Evolutionary conservation across 805 yeast species (phyloP).

Genomic region (Kodamaea sagamina): DNA sequence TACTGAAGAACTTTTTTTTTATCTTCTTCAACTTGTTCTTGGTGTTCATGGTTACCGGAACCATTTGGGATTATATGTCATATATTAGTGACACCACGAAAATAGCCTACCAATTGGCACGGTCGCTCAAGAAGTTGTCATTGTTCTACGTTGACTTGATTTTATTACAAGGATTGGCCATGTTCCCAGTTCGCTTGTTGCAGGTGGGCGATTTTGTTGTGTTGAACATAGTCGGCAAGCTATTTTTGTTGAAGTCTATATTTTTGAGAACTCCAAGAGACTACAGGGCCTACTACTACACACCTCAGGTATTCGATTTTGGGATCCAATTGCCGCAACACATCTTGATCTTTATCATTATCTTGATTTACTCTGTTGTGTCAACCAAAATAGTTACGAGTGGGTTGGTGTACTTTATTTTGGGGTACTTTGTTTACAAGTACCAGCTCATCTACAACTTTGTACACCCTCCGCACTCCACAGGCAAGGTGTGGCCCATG

Average conservation of each 20-base stretch:
- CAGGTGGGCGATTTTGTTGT: slow-evolving; percentile 56
- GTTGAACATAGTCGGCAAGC: slow-evolving; percentile 41
- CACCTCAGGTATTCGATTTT: slow-evolving; percentile 61
- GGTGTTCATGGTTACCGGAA: slow-evolving; percentile 63
- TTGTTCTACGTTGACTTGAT: slow-evolving; percentile 62
- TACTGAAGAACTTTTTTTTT: slow-evolving; percentile 60
- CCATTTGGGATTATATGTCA: slow-evolving; percentile 60
- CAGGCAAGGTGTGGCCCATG: slow-evolving; percentile 69
- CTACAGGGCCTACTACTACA: slow-evolving; percentile 52
- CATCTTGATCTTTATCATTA: slow-evolving; percentile 57
- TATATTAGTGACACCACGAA: slow-evolving; percentile 59
- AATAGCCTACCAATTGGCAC: slow-evolving; percentile 56
- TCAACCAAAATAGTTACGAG: slow-evolving; percentile 61
- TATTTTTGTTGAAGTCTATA: slow-evolving; percentile 40
- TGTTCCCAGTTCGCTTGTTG: slow-evolving; percentile 58
- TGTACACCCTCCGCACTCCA: slow-evolving; percentile 66
- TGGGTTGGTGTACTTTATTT: slow-evolving; percentile 55
- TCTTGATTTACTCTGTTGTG: slow-evolving; percentile 59
- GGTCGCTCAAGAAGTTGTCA: slow-evolving; percentile 52
- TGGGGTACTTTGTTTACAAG: slow-evolving; percentile 62
- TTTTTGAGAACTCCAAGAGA: slow-evolving; percentile 52
- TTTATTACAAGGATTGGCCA: slow-evolving; percentile 67
- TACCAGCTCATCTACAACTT: slow-evolving; percentile 61
- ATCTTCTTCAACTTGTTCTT: slow-evolving; percentile 61
- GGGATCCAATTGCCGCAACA: slow-evolving; percentile 66